phyloP scores from a whole-genome alignment of 1,284 basidiomycete genomes.

The Coniferiporia weirii region DNA sequence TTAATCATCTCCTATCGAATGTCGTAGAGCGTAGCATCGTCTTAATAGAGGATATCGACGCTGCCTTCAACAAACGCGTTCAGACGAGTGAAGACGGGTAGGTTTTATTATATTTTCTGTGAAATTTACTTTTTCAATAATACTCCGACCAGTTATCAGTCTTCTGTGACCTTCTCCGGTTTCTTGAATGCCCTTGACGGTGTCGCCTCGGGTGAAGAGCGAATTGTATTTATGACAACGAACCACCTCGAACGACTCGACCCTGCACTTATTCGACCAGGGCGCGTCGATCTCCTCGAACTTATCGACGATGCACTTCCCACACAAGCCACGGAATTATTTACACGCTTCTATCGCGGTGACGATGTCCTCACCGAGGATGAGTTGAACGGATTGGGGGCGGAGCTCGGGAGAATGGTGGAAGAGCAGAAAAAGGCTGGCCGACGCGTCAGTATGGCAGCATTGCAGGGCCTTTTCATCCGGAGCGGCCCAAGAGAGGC shows the following conservation, averaged over 20 bases:
- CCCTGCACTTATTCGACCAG: slow-evolving; percentile 91
- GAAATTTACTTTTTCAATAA: slow-evolving; percentile 16
- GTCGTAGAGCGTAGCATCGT: slow-evolving; percentile 91
- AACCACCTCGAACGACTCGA: slow-evolving; percentile 86
- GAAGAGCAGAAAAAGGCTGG: slow-evolving; percentile 46
- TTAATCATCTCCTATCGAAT: slow-evolving; percentile 91
- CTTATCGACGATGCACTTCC: slow-evolving; percentile 87
- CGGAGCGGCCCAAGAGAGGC: slow-evolving; percentile 63
- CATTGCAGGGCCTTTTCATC: slow-evolving; percentile 91
- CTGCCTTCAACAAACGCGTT: slow-evolving; percentile 92
- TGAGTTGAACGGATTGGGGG: slow-evolving; percentile 45
- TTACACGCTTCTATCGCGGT: slow-evolving; percentile 79
- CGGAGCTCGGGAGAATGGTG: slow-evolving; percentile 48
- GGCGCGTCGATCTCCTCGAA: slow-evolving; percentile 85
- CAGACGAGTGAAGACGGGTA: slow-evolving; percentile 89
- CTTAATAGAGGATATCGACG: slow-evolving; percentile 95
- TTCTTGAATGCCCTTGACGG: slow-evolving; percentile 97
- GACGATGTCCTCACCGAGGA: slow-evolving; percentile 29
- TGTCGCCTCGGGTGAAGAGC: slow-evolving; percentile 93
- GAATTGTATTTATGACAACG: slow-evolving; percentile 99
- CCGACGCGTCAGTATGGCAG: slow-evolving; percentile 83
- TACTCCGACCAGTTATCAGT: slow-evolving; percentile 66
- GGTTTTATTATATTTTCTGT: slow-evolving; percentile 22
- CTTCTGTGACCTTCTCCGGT: slow-evolving; percentile 95
- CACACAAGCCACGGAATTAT: slow-evolving; percentile 75